Conservation (phyloP, 305 asterid genomes). For the Withania somnifera region DNA sequence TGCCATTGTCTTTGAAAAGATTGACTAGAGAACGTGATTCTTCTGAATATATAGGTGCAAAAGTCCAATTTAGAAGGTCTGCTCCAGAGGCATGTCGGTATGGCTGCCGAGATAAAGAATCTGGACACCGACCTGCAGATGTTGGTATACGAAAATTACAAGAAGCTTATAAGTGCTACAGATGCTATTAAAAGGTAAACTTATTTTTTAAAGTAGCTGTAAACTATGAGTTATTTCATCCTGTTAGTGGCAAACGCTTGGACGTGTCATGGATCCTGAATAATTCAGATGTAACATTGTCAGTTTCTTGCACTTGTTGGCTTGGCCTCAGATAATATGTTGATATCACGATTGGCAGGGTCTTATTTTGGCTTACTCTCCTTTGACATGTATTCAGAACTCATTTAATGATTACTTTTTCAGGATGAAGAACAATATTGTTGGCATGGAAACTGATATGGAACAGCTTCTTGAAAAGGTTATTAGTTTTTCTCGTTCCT, state of each 20-base stretch:
- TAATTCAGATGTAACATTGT: not conserved
- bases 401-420: not conserved
- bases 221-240: not conserved
- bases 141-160: constrained; percentile 96
- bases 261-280: not conserved
- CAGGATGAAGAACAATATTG: constrained; percentile 95
- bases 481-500: constrained; percentile 1
- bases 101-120: constrained; percentile 97
- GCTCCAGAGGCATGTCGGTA: constrained; percentile 94
- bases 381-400: not conserved
- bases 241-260: not conserved
- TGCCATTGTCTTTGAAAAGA: not conserved
- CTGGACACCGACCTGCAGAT: constrained; percentile 98
- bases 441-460: constrained; percentile 94
- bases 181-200: constrained; percentile 85
- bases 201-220: not conserved
- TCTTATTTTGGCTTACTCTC: not conserved
- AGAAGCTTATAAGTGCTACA: constrained; percentile 94
- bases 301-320: not conserved
- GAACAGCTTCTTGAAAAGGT: constrained; percentile 97
- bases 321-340: not conserved
- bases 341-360: not conserved
- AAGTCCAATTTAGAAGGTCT: constrained; percentile 87
- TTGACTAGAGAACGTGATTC: not conserved
- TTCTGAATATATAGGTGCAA: constrained; percentile 49